Conservation (phyloP, 495 filamentous ascomycete genomes). For the Xylona heveae region DNA sequence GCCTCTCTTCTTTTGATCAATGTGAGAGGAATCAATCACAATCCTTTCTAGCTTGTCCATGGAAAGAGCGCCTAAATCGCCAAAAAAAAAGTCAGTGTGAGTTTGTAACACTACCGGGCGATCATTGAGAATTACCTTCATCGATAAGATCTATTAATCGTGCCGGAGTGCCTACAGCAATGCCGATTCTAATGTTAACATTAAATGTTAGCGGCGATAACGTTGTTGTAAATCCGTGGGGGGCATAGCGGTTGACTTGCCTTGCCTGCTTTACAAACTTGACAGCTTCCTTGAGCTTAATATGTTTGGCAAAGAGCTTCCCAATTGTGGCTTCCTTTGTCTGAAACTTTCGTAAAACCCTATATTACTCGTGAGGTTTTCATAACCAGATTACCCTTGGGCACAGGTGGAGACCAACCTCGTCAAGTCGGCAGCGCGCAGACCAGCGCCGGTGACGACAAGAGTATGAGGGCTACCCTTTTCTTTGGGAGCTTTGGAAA, state of each 20-base stretch:
- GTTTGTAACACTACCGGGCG: background rate
- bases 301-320: conserved; percentile 95
- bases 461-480: conserved; percentile 74
- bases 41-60: conserved; percentile 50
- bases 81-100: conserved; percentile 1
- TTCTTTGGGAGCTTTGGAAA: conserved; percentile 39
- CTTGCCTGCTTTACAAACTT: conserved; percentile 44
- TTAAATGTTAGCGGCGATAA: background rate
- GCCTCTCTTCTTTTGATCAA: conserved; percentile 80
- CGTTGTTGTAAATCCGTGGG: background rate
- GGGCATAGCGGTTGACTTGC: conserved; percentile 13
- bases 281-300: conserved; percentile 78
- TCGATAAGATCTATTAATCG: conserved; percentile 64
- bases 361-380: conserved; percentile 15
- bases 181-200: conserved; percentile 34
- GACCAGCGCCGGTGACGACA: conserved; percentile 53
- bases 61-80: conserved; percentile 43
- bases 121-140: conserved; percentile 27
- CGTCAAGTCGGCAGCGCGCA: conserved; percentile 61
- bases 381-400: background rate
- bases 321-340: conserved; percentile 54
- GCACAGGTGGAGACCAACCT: conserved; percentile 22
- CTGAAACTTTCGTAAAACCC: conserved; percentile 55
- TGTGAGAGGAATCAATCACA: conserved; percentile 70
- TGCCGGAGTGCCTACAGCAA: conserved; percentile 76